Percentiles rank a stretch among this genome's conserved stretches.
Evolutionary conservation across 2,329 filamentous ascomycete genomes (phyloP).

Genomic region (Triangularia verruculosa): DNA sequence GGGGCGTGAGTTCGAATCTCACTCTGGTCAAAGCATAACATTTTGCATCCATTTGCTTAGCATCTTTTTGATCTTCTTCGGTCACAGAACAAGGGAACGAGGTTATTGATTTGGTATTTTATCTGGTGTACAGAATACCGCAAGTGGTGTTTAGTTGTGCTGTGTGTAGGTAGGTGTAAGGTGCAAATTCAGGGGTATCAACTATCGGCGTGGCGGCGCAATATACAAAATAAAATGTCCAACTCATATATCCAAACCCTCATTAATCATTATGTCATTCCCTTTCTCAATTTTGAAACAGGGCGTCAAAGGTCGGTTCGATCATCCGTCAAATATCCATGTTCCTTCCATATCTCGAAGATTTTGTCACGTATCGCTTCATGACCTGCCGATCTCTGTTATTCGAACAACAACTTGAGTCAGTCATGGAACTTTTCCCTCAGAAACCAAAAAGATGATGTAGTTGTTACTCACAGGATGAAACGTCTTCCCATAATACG

Average conservation of each 20-base stretch:
- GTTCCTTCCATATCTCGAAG: conserved; percentile 33
- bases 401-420: too few species aligned
- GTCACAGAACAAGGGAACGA: background rate
- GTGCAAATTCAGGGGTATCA: background rate
- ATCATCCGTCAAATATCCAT: conserved; percentile 15
- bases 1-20: background rate
- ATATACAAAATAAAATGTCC: background rate
- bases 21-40: background rate
- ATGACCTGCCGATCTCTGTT: conserved; percentile 31
- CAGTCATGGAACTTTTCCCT: too few species aligned
- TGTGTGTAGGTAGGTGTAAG: too few species aligned
- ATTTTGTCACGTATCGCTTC: conserved; percentile 37
- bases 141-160: background rate
- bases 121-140: background rate
- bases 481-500: conserved; percentile 46
- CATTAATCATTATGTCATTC: background rate
- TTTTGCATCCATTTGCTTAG: background rate
- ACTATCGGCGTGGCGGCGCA: background rate
- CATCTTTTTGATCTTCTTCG: background rate
- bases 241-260: background rate
- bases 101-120: background rate
- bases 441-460: background rate
- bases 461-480: conserved; percentile 23
- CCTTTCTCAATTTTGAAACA: too few species aligned
- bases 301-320: too few species aligned